A percentile compares a stretch with the other conserved stretches of the same genome.
Evolutionary conservation across 495 filamentous ascomycete genomes (phyloP).

Genomic region (Penicillium chermesinum): DNA sequence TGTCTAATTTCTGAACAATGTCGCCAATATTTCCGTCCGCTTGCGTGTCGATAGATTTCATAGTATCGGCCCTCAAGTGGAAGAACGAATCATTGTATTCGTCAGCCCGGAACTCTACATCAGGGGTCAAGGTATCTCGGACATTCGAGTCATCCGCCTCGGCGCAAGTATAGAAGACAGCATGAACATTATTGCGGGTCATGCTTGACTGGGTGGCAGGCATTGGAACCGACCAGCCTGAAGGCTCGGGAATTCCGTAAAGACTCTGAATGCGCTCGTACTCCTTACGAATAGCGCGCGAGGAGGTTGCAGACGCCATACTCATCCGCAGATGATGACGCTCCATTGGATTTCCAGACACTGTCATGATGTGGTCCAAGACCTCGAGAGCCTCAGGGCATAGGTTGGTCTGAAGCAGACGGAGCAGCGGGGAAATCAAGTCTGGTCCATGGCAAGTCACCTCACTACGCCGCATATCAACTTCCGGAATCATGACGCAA

Average conservation of each 20-base stretch:
- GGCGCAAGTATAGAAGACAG: constrained; percentile 86
- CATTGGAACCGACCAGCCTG: constrained; percentile 93
- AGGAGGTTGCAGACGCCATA: constrained; percentile 74
- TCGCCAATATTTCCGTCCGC: constrained; percentile 75
- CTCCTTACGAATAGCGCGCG: constrained; percentile 80
- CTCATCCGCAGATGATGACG: constrained; percentile 94
- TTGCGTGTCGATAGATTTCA: constrained; percentile 83
- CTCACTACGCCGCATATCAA: constrained; percentile 89
- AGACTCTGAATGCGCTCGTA: constrained; percentile 91
- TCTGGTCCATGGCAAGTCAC: constrained; percentile 90
- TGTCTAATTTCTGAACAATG: constrained; percentile 84
- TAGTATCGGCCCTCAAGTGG: constrained; percentile 75
- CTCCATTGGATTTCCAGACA: constrained; percentile 89
- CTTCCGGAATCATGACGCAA: constrained; percentile 76
- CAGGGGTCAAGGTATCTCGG: constrained; percentile 65
- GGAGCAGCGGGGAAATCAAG: constrained; percentile 86
- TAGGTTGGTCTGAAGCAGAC: constrained; percentile 87
- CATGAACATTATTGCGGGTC: constrained; percentile 89
- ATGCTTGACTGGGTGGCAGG: constrained; percentile 80
- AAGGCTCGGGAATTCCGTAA: constrained; percentile 93
- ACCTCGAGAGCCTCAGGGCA: constrained; percentile 88
- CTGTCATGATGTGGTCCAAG: constrained; percentile 88
- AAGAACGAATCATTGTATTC: constrained; percentile 80
- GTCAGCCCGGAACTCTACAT: constrained; percentile 87
- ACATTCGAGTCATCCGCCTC: constrained; percentile 54